Base-by-base conservation (phyloP, 2,329 filamentous ascomycete genomes). In the Scleromitrula shiraiana region DNA sequence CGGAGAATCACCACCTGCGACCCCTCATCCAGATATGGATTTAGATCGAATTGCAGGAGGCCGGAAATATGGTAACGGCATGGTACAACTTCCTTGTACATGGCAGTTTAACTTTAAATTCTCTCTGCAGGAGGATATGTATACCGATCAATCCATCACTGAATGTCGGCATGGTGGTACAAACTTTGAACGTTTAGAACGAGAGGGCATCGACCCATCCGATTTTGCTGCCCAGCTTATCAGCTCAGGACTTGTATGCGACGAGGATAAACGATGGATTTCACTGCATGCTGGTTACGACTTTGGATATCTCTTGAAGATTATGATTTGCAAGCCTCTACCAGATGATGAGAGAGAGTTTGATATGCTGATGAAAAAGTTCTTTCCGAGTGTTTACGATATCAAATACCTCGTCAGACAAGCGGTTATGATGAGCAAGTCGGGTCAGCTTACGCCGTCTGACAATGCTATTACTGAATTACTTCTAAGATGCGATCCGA, bases 71-170 rank as follows among this genome's bases (percentile, higher is more conserved):
- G 68, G 72, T 53, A 73, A 73, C 29, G 56, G 52, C 49, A 61
- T 59, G 46, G 54, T 58, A 40, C 75, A 78, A 41, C 82, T 88
- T 50, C 91, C 88, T 14, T 94, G 86, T 64, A 94, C 91, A 15
- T 98, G 93, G 93, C 91, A 96, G 59, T 98, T 98, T 76, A 97
- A 98, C 73, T 98, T 98, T 70, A 85, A 90, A 59, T 98, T 97
- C 67, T 93, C 88, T 1, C 75, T 96, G 8, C 86, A 93, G 57
- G 82, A 91, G 32, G 93, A 98, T 68, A 98, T 98, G 93, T 97
- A 94, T 69, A 93, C 94, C 54, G 85, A 95, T 64, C 85, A 89
- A 50, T 96, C 89, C 14, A 96, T 96, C 57, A 85, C 93, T 56
- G 88, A 95, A 59, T 77, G 97, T 17, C 83, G 88, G 58, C 84